Conservation (phyloP, 768 basidiomycete species). For the Mycena kentingensis region DNA sequence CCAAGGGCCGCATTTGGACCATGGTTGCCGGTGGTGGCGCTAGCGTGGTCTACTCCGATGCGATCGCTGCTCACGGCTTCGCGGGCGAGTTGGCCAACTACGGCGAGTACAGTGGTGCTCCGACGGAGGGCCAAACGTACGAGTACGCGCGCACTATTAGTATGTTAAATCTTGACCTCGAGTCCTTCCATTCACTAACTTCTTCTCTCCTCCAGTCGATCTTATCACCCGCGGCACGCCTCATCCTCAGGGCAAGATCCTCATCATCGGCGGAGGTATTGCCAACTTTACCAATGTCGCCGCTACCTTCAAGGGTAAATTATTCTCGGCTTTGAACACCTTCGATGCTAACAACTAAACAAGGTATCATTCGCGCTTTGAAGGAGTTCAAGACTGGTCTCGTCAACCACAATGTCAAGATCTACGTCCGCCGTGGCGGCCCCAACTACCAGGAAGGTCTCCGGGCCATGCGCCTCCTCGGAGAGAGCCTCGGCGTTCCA, state of each 20-base stretch:
- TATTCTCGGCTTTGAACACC: not conserved
- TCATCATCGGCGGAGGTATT: conserved; percentile 99
- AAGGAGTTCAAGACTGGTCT: conserved; percentile 89
- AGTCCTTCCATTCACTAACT: conserved; percentile 2
- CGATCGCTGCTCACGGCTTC: conserved; percentile 89
- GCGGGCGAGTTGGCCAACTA: conserved; percentile 99
- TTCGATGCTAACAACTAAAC: not conserved
- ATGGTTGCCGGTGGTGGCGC: conserved; percentile 99
- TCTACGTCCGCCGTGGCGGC: conserved; percentile 97
- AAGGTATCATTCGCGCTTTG: conserved; percentile 86
- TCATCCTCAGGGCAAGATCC: conserved; percentile 88
- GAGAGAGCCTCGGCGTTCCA: conserved; percentile 94
- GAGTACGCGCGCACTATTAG: conserved; percentile 99
- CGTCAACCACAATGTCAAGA: conserved; percentile 83
- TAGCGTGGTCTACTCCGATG: conserved; percentile 69
- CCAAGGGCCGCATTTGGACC: conserved; percentile 96
- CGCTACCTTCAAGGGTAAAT: conserved; percentile 91
- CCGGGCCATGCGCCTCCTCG: conserved; percentile 97
- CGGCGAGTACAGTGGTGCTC: conserved; percentile 98
- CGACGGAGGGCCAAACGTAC: conserved; percentile 97
- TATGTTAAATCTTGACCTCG: conserved; percentile 38
- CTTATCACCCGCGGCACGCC: conserved; percentile 90
- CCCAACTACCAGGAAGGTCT: conserved; percentile 98
- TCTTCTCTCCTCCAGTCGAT: conserved; percentile 58
- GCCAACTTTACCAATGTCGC: conserved; percentile 99